Conservation (phyloP, 2,329 filamentous ascomycete species). For the Stachybotrys echinatus region DNA sequence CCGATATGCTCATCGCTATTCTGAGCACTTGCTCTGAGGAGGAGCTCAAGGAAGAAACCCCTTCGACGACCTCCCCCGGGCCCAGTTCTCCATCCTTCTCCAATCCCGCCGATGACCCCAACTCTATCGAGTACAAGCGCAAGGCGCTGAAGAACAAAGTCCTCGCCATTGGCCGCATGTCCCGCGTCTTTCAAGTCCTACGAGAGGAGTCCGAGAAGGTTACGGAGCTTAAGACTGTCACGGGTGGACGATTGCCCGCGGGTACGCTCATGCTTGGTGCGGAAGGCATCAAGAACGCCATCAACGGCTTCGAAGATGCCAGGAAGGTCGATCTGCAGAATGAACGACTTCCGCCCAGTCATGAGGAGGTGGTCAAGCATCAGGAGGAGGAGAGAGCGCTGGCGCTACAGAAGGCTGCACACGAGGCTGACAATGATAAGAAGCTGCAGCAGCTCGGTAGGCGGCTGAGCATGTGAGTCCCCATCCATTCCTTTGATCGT, state of each 20-base stretch:
- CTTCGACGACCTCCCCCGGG: conserved; percentile 56
- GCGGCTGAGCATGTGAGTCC: conserved; percentile 86
- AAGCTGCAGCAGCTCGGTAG: conserved; percentile 81
- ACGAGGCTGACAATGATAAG: conserved; percentile 88
- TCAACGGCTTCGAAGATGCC: conserved; percentile 93
- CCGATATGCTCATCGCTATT: conserved; percentile 98
- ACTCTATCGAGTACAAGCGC: conserved; percentile 89
- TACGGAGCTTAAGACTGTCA: conserved; percentile 94
- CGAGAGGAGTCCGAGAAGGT: conserved; percentile 96
- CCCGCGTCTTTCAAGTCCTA: conserved; percentile 95
- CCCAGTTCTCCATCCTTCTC: conserved; percentile 67
- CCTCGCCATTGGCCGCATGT: conserved; percentile 90
- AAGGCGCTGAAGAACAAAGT: conserved; percentile 99
- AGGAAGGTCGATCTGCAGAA: conserved; percentile 96
- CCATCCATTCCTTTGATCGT: background rate
- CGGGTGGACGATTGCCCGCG: conserved; percentile 85
- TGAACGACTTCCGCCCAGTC: conserved; percentile 84
- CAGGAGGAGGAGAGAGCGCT: conserved; percentile 75
- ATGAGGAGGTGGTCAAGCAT: conserved; percentile 83
- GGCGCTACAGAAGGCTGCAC: conserved; percentile 78
- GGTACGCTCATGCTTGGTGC: conserved; percentile 97
- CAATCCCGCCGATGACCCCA: conserved; percentile 56
- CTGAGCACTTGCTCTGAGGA: conserved; percentile 99
- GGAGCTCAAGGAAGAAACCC: conserved; percentile 83
- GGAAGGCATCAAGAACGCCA: conserved; percentile 97